Conservation (phyloP, 164 flowering plant genomes). For the Vitis riparia region DNA sequence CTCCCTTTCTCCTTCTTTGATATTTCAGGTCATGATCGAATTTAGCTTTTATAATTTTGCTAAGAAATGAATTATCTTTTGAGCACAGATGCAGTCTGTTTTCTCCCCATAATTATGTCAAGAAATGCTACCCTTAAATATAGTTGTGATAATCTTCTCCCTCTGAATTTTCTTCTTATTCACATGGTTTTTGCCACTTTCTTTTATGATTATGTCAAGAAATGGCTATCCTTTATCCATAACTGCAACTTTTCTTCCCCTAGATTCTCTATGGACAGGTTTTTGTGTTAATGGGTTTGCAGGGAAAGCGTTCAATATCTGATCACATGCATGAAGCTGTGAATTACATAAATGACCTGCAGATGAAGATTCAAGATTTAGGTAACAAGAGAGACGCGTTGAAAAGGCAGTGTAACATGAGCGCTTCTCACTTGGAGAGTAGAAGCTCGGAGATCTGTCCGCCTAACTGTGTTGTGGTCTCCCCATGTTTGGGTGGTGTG, state of each 20-base stretch:
- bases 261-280: not conserved
- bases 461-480: slow-evolving; percentile 10
- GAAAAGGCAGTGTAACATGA: slow-evolving; percentile 3
- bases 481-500: slow-evolving; percentile 20
- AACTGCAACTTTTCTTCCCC: too few relatives aligned
- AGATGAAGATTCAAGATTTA: slow-evolving; percentile 34
- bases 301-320: slow-evolving; percentile 49
- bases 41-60: too few relatives aligned
- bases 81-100: not conserved
- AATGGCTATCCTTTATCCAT: too few relatives aligned
- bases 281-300: slow-evolving; percentile 6
- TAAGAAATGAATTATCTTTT: too few relatives aligned
- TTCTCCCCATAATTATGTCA: too few relatives aligned
- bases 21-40: too few relatives aligned
- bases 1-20: not conserved
- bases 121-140: too few relatives aligned
- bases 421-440: not conserved
- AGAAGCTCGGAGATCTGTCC: not conserved
- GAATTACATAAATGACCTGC: slow-evolving; percentile 34
- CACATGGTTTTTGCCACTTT: too few relatives aligned
- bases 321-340: slow-evolving; percentile 48
- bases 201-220: too few relatives aligned
- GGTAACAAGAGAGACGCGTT: slow-evolving; percentile 34
- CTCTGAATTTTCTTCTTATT: too few relatives aligned
- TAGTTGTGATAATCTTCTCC: too few relatives aligned